phyloP scores from a whole-genome alignment of 805 yeast genomes.

The Teunomyces tritomae region DNA sequence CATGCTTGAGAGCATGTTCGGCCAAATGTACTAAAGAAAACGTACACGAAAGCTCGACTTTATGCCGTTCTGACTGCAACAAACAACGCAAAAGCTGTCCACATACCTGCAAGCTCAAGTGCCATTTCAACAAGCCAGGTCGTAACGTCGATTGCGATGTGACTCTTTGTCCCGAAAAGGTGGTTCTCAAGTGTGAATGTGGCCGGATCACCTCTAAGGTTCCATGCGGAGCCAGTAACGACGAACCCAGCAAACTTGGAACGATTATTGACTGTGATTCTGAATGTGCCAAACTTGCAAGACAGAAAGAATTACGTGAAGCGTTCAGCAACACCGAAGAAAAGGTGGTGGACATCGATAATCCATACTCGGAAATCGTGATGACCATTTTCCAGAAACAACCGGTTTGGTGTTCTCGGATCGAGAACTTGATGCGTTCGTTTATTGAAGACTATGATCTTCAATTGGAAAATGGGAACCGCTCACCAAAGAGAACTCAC shows the following conservation, averaged over 20 bases:
- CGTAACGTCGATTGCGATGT: conserved; percentile 46
- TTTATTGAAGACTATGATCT: conserved; percentile 42
- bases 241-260: conserved; percentile 30
- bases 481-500: conserved; percentile 33
- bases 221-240: conserved; percentile 56
- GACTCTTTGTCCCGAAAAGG: conserved; percentile 49
- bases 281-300: conserved; percentile 57
- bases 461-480: conserved; percentile 15
- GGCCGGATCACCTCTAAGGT: conserved; percentile 49
- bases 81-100: conserved; percentile 55
- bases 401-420: conserved; percentile 62
- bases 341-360: conserved; percentile 12
- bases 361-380: conserved; percentile 47
- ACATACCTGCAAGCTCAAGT: conserved; percentile 59
- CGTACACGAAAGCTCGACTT: conserved; percentile 44
- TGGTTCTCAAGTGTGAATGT: conserved; percentile 60
- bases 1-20: conserved; percentile 58
- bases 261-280: conserved; percentile 61
- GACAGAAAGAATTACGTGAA: conserved; percentile 60
- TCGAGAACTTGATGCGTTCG: conserved; percentile 52
- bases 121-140: conserved; percentile 54
- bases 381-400: conserved; percentile 53
- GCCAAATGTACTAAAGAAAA: conserved; percentile 58
- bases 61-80: conserved; percentile 61
- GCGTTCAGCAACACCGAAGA: conserved; percentile 47